These are phyloP conservation scores for Pichia kudriavzevii DNA, from an alignment of 1,139 yeast genomes.

Conservation along the genomic window DNA sequence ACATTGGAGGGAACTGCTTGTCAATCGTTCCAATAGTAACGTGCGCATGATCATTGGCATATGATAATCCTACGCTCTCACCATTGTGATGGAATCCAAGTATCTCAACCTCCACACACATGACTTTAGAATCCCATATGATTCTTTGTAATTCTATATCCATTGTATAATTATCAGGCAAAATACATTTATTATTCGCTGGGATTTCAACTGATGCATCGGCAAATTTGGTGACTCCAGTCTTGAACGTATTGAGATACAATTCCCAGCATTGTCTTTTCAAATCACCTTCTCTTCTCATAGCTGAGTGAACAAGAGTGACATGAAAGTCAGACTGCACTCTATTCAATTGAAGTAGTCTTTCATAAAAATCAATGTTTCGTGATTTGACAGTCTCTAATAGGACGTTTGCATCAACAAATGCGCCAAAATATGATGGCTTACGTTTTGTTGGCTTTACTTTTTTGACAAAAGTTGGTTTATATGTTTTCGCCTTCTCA, in stretches of 20 bases:
- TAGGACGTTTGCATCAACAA: slow-evolving; percentile 14
- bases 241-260: slow-evolving; percentile 10
- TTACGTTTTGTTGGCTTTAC: slow-evolving; percentile 19
- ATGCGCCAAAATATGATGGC: slow-evolving; percentile 36
- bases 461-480: slow-evolving; percentile 42
- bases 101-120: slow-evolving; percentile 50
- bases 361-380: slow-evolving; percentile 6
- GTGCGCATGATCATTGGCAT: slow-evolving; percentile 50
- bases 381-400: slow-evolving; percentile 1
- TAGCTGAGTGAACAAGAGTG: slow-evolving; percentile 58
- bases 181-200: slow-evolving; percentile 22
- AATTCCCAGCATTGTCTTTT: slow-evolving; percentile 17
- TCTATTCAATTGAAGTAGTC: slow-evolving; percentile 22
- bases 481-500: slow-evolving; percentile 41
- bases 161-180: slow-evolving; percentile 7
- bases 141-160: slow-evolving; percentile 38
- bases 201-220: slow-evolving; percentile 10
- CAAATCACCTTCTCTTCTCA: slow-evolving; percentile 28
- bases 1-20: slow-evolving; percentile 18
- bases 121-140: slow-evolving; percentile 45
- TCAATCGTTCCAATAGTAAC: slow-evolving; percentile 62
- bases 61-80: slow-evolving; percentile 21
- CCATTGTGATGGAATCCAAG: slow-evolving; percentile 22
- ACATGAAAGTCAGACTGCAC: slow-evolving; percentile 64
- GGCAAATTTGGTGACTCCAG: slow-evolving; percentile 11